A percentile compares a stretch with the other conserved stretches of the same genome.
Conservation (phyloP, 768 basidiomycete species). For the Hortiboletus flavorubellus region DNA sequence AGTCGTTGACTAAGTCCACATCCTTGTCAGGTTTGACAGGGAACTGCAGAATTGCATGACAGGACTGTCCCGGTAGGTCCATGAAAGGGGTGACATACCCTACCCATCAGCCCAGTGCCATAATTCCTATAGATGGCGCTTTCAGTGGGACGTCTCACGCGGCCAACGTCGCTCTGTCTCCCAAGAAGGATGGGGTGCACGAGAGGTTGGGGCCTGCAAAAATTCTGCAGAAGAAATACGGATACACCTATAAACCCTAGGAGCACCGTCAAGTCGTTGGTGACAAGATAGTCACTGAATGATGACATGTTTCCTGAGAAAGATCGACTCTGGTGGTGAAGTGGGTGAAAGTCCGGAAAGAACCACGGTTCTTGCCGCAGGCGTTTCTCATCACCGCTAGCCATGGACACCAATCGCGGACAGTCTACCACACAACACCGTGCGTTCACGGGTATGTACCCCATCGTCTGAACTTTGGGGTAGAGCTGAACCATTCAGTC, state of each 20-base stretch:
- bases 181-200: constrained; percentile 94
- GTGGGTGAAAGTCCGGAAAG: neutral
- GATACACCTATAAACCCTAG: constrained; percentile 73
- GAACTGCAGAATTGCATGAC: constrained; percentile 47
- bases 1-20: constrained; percentile 59
- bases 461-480: neutral
- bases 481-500: neutral
- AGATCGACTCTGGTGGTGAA: neutral
- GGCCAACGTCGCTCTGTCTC: constrained; percentile 84
- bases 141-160: constrained; percentile 76
- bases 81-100: constrained; percentile 46
- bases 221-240: constrained; percentile 70
- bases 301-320: constrained; percentile 33
- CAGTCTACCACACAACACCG: neutral
- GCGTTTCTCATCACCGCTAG: neutral
- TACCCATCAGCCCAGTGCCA: constrained; percentile 77
- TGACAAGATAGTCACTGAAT: constrained; percentile 59
- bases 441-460: neutral
- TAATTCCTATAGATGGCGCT: constrained; percentile 92
- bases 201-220: constrained; percentile 78
- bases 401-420: neutral
- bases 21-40: constrained; percentile 71
- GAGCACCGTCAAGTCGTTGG: constrained; percentile 77
- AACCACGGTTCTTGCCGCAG: constrained; percentile 9
- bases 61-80: neutral